Conservation (phyloP, 495 filamentous ascomycete species). For the Penicillium crystallinum region DNA sequence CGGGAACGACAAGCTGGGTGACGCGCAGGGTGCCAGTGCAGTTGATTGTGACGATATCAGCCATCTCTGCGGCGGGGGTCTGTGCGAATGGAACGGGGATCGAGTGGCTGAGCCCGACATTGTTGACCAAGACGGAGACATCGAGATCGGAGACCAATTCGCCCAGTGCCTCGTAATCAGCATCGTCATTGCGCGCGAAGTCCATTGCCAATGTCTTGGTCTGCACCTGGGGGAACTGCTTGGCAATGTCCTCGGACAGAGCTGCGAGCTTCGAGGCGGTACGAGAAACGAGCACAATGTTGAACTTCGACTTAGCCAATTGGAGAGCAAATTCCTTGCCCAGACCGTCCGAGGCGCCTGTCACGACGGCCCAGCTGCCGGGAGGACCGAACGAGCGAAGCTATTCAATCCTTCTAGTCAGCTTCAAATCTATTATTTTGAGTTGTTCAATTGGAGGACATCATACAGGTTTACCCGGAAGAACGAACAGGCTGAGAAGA, state of each 20-base stretch:
- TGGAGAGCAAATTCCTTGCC: slow-evolving; percentile 95
- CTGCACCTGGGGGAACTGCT: slow-evolving; percentile 56
- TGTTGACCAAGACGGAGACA: slow-evolving; percentile 88
- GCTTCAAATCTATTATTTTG: background rate
- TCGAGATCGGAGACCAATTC: slow-evolving; percentile 65
- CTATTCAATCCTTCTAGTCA: slow-evolving; percentile 38
- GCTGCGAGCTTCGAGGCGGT: slow-evolving; percentile 81
- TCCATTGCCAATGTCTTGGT: slow-evolving; percentile 85
- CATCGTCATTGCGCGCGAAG: slow-evolving; percentile 70
- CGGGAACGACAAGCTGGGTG: slow-evolving; percentile 77
- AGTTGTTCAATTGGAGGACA: slow-evolving; percentile 5
- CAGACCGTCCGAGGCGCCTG: slow-evolving; percentile 93
- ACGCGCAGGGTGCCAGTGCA: slow-evolving; percentile 81
- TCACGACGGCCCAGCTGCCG: slow-evolving; percentile 91
- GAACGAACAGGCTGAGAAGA: slow-evolving; percentile 69
- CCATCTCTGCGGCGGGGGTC: slow-evolving; percentile 72
- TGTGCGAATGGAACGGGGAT: slow-evolving; percentile 86
- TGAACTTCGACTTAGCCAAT: slow-evolving; percentile 87
- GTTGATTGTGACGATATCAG: slow-evolving; percentile 91
- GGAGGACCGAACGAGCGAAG: slow-evolving; percentile 85
- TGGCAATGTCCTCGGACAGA: slow-evolving; percentile 68
- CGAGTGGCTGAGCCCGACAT: slow-evolving; percentile 89
- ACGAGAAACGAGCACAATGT: slow-evolving; percentile 87
- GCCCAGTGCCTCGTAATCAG: slow-evolving; percentile 69
- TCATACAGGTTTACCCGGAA: slow-evolving; percentile 60